phyloP scores from a whole-genome alignment of 768 basidiomycete species.

The Chalciporus pseudorubinellus region DNA sequence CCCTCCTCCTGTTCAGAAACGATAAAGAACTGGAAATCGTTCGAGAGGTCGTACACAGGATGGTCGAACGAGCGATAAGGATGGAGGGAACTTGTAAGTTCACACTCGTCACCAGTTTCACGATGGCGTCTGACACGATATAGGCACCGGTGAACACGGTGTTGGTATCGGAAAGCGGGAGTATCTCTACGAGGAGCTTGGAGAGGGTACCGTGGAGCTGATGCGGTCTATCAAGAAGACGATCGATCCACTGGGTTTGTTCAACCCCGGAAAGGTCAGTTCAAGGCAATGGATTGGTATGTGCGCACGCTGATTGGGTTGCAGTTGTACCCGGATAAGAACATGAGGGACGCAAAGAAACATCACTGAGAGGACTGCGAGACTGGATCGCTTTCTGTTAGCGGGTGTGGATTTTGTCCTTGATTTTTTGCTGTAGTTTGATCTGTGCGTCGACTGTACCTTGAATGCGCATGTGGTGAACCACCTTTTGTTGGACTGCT shows the following conservation, averaged over 20 bases:
- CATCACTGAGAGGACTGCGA: not conserved
- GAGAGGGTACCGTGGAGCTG: conserved; percentile 74
- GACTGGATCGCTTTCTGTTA: no score
- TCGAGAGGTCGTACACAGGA: conserved; percentile 48
- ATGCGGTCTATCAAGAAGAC: conserved; percentile 81
- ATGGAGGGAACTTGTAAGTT: conserved; percentile 71
- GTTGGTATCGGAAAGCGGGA: conserved; percentile 83
- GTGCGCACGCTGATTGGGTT: not conserved
- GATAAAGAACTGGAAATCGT: conserved; percentile 50
- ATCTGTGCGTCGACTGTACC: no score
- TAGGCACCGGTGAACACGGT: conserved; percentile 82
- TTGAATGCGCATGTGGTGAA: no score
- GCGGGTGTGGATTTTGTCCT: no score
- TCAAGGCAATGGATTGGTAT: not conserved
- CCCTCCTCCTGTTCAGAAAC: conserved; percentile 54
- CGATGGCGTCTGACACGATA: not conserved
- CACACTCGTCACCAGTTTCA: not conserved
- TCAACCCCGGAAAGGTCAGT: conserved; percentile 84
- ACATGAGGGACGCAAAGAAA: conserved; percentile 13
- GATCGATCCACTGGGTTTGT: conserved; percentile 70
- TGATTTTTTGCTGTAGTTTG: no score
- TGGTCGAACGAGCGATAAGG: conserved; percentile 66
- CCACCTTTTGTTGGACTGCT: not conserved
- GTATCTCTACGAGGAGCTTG: conserved; percentile 80
- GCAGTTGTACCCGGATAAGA: conserved; percentile 27